Evolutionary conservation across 2,329 filamentous ascomycete genomes (phyloP).

Genomic region (Seiridium cupressi): DNA sequence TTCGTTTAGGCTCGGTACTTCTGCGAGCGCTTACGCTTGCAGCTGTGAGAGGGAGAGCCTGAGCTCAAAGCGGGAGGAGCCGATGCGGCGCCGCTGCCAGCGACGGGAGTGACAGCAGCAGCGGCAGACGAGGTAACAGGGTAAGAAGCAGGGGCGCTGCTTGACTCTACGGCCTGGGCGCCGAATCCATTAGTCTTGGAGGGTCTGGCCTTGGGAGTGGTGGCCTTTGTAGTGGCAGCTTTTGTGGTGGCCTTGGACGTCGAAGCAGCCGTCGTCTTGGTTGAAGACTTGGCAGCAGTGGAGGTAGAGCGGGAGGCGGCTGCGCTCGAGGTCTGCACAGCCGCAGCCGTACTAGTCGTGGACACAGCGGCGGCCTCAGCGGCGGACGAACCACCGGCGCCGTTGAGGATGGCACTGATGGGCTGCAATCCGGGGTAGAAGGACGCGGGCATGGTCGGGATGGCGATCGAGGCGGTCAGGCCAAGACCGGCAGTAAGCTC

Average conservation of each 20-base stretch:
- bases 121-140: background rate
- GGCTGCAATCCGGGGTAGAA: conserved; percentile 11
- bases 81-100: background rate
- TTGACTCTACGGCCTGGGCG: background rate
- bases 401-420: conserved; percentile 12
- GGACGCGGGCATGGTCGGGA: conserved; percentile 15
- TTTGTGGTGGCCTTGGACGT: background rate
- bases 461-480: conserved; percentile 14
- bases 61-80: background rate
- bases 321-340: background rate
- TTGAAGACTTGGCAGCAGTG: background rate
- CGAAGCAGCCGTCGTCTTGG: background rate
- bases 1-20: background rate
- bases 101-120: background rate
- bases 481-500: conserved; percentile 16
- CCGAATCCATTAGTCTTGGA: background rate
- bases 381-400: background rate
- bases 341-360: background rate
- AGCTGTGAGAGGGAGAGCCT: background rate
- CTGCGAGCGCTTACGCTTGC: background rate
- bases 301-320: background rate
- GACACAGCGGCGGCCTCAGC: background rate
- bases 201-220: background rate
- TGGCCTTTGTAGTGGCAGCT: too few species aligned
- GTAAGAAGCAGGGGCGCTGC: background rate